phyloP scores from a whole-genome alignment of 352 stramenopile genomes.

The Elongisporangium anandrum region DNA sequence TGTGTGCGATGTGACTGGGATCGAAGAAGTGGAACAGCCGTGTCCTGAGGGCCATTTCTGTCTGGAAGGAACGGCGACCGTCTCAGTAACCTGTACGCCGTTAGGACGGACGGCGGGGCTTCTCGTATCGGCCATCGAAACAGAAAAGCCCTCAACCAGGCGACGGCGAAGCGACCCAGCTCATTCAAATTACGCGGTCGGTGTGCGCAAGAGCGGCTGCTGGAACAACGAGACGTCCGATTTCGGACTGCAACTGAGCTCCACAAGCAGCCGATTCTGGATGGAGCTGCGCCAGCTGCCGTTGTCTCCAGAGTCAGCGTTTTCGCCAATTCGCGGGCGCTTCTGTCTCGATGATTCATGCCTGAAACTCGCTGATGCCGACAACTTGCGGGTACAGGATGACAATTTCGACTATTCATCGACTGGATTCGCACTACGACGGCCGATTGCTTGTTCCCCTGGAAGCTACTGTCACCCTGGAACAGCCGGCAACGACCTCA shows the following conservation, averaged over 20 bases:
- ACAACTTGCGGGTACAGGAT: constrained; percentile 76
- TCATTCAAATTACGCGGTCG: constrained; percentile 27
- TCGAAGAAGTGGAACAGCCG: constrained; percentile 87
- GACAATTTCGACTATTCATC: constrained; percentile 84
- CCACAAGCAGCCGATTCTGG: constrained; percentile 88
- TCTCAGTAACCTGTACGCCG: constrained; percentile 82
- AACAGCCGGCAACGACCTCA: constrained; percentile 63
- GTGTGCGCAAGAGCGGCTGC: constrained; percentile 81
- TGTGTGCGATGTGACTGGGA: constrained; percentile 94
- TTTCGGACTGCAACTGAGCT: constrained; percentile 92
- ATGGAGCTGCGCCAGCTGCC: constrained; percentile 90
- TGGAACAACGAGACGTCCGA: constrained; percentile 95
- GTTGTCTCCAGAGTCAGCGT: constrained; percentile 66
- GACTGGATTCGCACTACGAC: constrained; percentile 64
- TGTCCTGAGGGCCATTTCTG: constrained; percentile 96
- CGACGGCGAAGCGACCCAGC: constrained; percentile 24
- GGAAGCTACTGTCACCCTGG: constrained; percentile 90
- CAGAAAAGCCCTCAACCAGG: constrained; percentile 34
- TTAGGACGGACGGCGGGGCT: constrained; percentile 37
- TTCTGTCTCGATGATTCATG: constrained; percentile 94
- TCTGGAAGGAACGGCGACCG: constrained; percentile 93
- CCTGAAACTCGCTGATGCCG: constrained; percentile 73
- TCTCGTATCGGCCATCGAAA: constrained; percentile 19
- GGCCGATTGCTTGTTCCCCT: constrained; percentile 82
- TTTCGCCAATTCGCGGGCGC: constrained; percentile 83